Evolutionary conservation across 371 early-diverging fungal genomes (phyloP).

Genomic region (Sporodiniella umbellata): DNA sequence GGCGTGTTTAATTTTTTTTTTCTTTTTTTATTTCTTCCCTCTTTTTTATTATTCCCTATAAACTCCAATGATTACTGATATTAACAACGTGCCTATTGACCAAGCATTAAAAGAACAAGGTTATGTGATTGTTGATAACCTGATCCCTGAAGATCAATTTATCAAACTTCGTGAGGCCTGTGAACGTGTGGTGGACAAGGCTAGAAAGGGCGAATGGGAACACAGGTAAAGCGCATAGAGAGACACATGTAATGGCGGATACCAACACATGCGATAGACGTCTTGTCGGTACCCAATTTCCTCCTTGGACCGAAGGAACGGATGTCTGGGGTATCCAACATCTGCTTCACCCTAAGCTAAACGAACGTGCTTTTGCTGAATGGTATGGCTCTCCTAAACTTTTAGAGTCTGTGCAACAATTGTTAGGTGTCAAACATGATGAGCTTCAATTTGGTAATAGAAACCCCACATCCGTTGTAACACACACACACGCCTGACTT

Average conservation of each 20-base stretch:
- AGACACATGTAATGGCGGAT: neutral
- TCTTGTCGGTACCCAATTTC: slow-evolving; percentile 54
- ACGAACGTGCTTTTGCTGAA: slow-evolving; percentile 47
- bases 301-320: slow-evolving; percentile 53
- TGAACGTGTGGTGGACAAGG: slow-evolving; percentile 44
- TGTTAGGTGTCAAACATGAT: slow-evolving; percentile 30
- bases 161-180: slow-evolving; percentile 40
- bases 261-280: slow-evolving; percentile 13
- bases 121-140: slow-evolving; percentile 50
- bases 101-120: slow-evolving; percentile 40
- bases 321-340: slow-evolving; percentile 59
- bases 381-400: slow-evolving; percentile 47
- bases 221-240: slow-evolving; percentile 23
- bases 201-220: slow-evolving; percentile 47
- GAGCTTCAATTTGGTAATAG: slow-evolving; percentile 45
- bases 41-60: neutral
- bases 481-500: too few relatives aligned
- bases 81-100: slow-evolving; percentile 37
- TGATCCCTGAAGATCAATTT: slow-evolving; percentile 40
- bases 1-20: too few relatives aligned
- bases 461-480: too few relatives aligned
- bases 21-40: neutral
- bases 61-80: slow-evolving; percentile 32
- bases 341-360: slow-evolving; percentile 45
- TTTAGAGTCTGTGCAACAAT: slow-evolving; percentile 39